Base-by-base conservation (phyloP, 2,329 filamentous ascomycete genomes). In the Alternaria sp. region DNA sequence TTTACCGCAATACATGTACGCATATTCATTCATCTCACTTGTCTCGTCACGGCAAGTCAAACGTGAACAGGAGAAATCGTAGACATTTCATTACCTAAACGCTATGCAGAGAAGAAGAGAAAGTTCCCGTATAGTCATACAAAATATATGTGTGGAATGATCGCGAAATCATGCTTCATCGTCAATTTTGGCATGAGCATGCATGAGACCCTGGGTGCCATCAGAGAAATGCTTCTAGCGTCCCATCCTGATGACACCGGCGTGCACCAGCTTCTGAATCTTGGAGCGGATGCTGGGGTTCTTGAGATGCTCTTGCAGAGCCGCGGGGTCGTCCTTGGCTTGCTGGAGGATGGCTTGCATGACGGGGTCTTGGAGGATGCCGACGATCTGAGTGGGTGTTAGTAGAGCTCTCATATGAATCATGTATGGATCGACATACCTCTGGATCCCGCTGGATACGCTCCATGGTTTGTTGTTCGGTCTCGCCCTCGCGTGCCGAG, bases 311-410 rank as follows among this genome's bases (percentile, higher is more conserved):
- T 99, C 95, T 79, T 96, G 91, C 67, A 99, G 88, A 49, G 96
- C 96, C 53, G 91, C 91, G 18, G 96, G 96, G 76, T 99, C 92
- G 59, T 89, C 89, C 86, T 98, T 97, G 49, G 96, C 96, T 84
- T 99, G 96, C 81, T 98, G 94, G 60, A 98, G 88, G 71, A 97
- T 97, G 70, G 91, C 92, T 84, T 99, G 94, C 95, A 99, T 98
- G 78, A 99, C 90, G 15, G 96, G 96, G 78, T 99, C 96, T 81
- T 94, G 90, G 83, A 98, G 92, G 77, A 97, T 95, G 67, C 85
- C 82, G 87, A 96, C 92, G 79, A 98, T 97, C 90, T 87, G 33
- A 67, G 25, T 4, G 30, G n/a, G 15, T 49, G 71, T 73, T 86
- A 72, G 44, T 28, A 57, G 41, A 15, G 10, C n/a, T 3, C 25